Percentiles rank a stretch among this genome's conserved stretches.
These are phyloP conservation scores for Rossbeevera mucosa DNA, from an alignment of 768 basidiomycete species.

Conservation along the genomic window DNA sequence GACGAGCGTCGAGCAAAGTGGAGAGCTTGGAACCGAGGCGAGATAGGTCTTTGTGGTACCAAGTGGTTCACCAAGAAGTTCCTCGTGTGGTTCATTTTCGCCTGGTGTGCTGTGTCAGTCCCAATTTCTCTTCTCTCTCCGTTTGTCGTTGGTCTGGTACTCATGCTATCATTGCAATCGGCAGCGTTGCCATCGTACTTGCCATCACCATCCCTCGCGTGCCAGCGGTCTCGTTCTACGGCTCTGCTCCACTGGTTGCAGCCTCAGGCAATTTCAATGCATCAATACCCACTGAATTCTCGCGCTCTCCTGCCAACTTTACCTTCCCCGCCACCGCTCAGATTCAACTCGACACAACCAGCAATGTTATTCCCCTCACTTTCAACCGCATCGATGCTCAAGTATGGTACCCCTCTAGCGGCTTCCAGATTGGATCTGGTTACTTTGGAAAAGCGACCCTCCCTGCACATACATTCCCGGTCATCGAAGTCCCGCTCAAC, in stretches of 20 bases:
- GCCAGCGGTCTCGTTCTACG: slow-evolving; percentile 64
- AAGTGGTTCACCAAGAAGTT: slow-evolving; percentile 69
- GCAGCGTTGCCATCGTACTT: slow-evolving; percentile 62
- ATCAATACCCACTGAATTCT: slow-evolving; percentile 60
- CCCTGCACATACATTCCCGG: slow-evolving; percentile 61
- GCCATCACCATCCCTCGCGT: slow-evolving; percentile 83
- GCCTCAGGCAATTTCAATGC: slow-evolving; percentile 56
- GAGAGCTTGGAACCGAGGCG: slow-evolving; percentile 74
- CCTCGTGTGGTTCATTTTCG: slow-evolving; percentile 66
- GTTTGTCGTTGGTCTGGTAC: background rate
- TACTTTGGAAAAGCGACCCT: slow-evolving; percentile 54
- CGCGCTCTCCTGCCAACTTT: slow-evolving; percentile 81
- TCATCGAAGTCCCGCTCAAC: slow-evolving; percentile 69
- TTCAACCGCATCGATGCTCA: slow-evolving; percentile 64
- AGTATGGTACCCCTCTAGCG: slow-evolving; percentile 66
- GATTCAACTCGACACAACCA: slow-evolving; percentile 69
- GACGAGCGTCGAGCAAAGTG: slow-evolving; percentile 55
- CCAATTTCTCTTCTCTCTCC: background rate
- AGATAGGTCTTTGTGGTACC: slow-evolving; percentile 72
- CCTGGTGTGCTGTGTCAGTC: slow-evolving; percentile 51
- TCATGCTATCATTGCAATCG: slow-evolving; percentile 1
- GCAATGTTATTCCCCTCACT: slow-evolving; percentile 73
- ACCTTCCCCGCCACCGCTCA: slow-evolving; percentile 76
- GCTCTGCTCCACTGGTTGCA: slow-evolving; percentile 48
- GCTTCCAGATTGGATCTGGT: slow-evolving; percentile 63